These are phyloP conservation scores for Phytophthora brassicae DNA, from an alignment of 352 stramenopile species.

Conservation along the genomic window DNA sequence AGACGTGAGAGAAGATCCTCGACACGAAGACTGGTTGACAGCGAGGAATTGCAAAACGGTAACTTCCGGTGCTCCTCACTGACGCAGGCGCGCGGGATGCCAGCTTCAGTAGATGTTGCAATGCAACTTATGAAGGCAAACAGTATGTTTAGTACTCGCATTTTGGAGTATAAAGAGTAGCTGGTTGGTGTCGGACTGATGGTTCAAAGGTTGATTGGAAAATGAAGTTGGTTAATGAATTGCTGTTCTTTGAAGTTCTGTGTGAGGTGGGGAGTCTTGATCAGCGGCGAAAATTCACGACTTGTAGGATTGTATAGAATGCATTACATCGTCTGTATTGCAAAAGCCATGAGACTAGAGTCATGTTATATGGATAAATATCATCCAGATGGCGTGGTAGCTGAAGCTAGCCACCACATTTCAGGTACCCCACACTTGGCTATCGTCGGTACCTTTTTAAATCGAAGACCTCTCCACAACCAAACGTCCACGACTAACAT, in stretches of 20 bases:
- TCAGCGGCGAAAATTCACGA: no score
- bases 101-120: not conserved
- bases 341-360: not conserved
- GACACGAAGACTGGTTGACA: constrained; percentile 55
- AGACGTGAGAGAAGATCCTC: constrained; percentile 71
- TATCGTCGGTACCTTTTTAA: no score
- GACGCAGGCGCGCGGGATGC: constrained; percentile 55
- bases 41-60: constrained; percentile 41
- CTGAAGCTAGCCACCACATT: no score
- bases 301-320: not conserved
- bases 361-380: not conserved
- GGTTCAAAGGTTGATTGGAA: not conserved
- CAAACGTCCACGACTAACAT: no score
- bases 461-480: no score
- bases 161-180: not conserved
- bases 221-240: not conserved
- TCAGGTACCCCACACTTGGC: no score
- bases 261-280: no score
- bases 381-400: no score
- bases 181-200: not conserved
- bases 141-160: not conserved
- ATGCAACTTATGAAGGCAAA: constrained; percentile 7
- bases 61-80: constrained; percentile 27
- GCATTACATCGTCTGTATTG: not conserved
- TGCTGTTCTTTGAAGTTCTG: no score